Evolutionary conservation across 305 asterid species (phyloP).

Genomic region (Fraxinus greggii): DNA sequence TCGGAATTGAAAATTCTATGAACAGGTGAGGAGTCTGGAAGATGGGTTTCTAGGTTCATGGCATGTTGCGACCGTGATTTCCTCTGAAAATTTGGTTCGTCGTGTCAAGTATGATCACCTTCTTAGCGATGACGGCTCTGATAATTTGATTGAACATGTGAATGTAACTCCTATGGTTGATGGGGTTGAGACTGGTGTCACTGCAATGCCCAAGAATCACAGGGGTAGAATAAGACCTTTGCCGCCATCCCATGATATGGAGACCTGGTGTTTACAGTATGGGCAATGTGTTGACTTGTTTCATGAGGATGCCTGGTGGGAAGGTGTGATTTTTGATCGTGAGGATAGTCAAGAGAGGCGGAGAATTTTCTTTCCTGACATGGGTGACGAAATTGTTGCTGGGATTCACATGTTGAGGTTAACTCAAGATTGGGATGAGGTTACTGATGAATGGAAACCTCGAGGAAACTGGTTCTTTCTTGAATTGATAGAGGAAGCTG

Average conservation of each 20-base stretch:
- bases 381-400: conserved; percentile 75
- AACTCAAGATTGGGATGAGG: conserved; percentile 81
- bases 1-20: conserved; percentile 22
- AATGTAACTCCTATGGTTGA: conserved; percentile 53
- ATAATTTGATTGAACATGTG: conserved; percentile 45
- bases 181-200: conserved; percentile 31
- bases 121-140: conserved; percentile 47
- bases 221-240: conserved; percentile 76
- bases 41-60: conserved; percentile 91
- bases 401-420: conserved; percentile 43
- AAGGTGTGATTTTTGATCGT: conserved; percentile 79
- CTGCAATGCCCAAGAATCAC: conserved; percentile 9
- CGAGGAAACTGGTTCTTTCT: conserved; percentile 78
- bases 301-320: conserved; percentile 85
- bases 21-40: conserved; percentile 78
- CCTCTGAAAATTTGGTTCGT: conserved; percentile 32
- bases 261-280: conserved; percentile 39
- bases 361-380: conserved; percentile 75
- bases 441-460: conserved; percentile 56
- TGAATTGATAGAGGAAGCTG: conserved; percentile 57
- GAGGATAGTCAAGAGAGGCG: conserved; percentile 49
- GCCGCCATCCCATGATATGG: conserved; percentile 36
- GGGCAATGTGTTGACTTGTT: conserved; percentile 75
- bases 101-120: conserved; percentile 54
- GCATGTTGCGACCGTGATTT: conserved; percentile 59